A percentile compares a stretch with the other conserved stretches of the same genome.
These are phyloP conservation scores for Pisolithus sp. DNA, from an alignment of 768 basidiomycete genomes.

Conservation along the genomic window DNA sequence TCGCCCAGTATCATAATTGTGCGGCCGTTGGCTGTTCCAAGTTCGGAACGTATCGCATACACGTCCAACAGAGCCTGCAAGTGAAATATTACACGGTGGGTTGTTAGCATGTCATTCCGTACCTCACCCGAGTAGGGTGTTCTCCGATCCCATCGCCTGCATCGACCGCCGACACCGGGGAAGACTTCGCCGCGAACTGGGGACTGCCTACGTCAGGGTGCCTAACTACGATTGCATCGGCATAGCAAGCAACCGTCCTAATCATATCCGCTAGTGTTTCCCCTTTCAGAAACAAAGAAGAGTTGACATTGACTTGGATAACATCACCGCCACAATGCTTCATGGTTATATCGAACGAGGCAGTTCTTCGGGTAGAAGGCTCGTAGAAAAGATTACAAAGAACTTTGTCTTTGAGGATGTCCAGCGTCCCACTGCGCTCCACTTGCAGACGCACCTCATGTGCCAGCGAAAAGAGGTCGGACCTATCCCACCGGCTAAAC, in stretches of 20 bases:
- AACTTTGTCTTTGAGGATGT: constrained; percentile 86
- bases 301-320: constrained; percentile 72
- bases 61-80: constrained; percentile 73
- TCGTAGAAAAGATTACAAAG: constrained; percentile 94
- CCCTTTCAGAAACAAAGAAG: constrained; percentile 88
- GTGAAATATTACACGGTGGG: constrained; percentile 5
- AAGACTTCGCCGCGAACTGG: constrained; percentile 94
- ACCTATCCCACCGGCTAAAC: constrained; percentile 81
- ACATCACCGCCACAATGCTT: constrained; percentile 96
- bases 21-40: constrained; percentile 95
- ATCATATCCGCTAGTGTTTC: constrained; percentile 92
- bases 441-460: constrained; percentile 97
- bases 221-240: constrained; percentile 89
- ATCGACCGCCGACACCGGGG: constrained; percentile 92
- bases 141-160: constrained; percentile 96
- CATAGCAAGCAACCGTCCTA: constrained; percentile 90
- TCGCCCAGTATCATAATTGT: constrained; percentile 92
- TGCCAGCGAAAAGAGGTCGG: constrained; percentile 90
- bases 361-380: constrained; percentile 90
- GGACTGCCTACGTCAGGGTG: constrained; percentile 92
- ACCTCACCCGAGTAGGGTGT: constrained; percentile 87
- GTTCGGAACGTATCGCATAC: constrained; percentile 94
- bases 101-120: neutral
- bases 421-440: constrained; percentile 82
- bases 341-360: constrained; percentile 98